Base-by-base conservation (phyloP, 495 filamentous ascomycete species). In the Elasticomyces elasticus region DNA sequence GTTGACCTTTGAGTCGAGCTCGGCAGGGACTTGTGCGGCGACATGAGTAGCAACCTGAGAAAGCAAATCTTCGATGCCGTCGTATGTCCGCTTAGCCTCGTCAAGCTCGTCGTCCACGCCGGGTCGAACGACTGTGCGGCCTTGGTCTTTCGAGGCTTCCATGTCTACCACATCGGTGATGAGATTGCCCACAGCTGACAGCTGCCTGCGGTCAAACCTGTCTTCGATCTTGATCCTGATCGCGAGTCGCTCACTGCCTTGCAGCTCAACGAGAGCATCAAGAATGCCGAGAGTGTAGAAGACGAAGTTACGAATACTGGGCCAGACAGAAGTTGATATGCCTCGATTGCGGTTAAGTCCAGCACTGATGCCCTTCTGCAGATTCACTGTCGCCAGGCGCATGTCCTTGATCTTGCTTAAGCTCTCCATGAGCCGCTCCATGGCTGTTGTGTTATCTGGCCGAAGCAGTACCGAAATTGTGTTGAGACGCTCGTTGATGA, bases 81-180 rank as follows among this genome's bases (percentile, higher is more conserved):
- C 79, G 55, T 92, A 95, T 23, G 72, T 78, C 46, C 77, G 74
- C 66, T 89, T 94, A 65, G 91, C 75, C 25, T 76, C 72, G 62
- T 97, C 94, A 6, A 97, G 76, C 19, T 85, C 77, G 19, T 77
- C 72, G 59, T 94, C 86, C 5, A 94, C 71, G 7, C 87, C 85
- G 25, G 75, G 72, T 22, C 78, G 76, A 1, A 97, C 82, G 4
- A 87, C 81, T 0, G 85, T 88, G 27, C 83, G 80, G 48, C 83
- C 78, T 55, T 83, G 83, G 25, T 86, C 79, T 27, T 78, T 78
- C 3, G 89, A 90, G 46, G 80, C 77, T 47, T 89, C 78, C 59
- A 95, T 90, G 64, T 96, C 88, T 42, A 98, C 76, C 33, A 83
- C 83, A 37, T 84, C 77, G 24, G 77, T 76, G 37, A 96, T 88